A percentile compares a stretch with the other conserved stretches of the same genome.
Evolutionary conservation across 2,329 filamentous ascomycete species (phyloP).

Genomic region (Ophiocordyceps robertsii): DNA sequence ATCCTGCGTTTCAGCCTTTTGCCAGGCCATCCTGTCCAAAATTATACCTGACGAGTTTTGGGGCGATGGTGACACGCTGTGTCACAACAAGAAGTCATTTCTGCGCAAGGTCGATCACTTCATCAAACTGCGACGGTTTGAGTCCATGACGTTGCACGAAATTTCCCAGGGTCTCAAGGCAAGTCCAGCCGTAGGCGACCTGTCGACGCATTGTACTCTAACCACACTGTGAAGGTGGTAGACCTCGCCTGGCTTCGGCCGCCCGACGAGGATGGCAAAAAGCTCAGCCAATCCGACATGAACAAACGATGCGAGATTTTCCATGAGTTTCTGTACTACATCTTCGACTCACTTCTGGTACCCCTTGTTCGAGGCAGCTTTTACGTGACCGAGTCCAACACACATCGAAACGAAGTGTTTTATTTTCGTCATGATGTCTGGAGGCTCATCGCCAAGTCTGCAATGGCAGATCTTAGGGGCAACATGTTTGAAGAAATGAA

Average conservation of each 20-base stretch:
- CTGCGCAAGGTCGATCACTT: conserved; percentile 65
- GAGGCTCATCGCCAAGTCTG: conserved; percentile 62
- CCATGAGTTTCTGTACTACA: conserved; percentile 75
- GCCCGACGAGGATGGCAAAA: conserved; percentile 31
- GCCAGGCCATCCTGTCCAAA: conserved; percentile 58
- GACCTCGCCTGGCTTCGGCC: conserved; percentile 61
- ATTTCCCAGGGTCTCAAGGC: conserved; percentile 66
- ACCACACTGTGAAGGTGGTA: conserved; percentile 35
- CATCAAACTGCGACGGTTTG: conserved; percentile 64
- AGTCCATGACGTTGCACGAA: conserved; percentile 68
- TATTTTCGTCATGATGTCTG: conserved; percentile 94
- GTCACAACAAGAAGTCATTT: conserved; percentile 48
- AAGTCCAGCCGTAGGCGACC: conserved; percentile 12
- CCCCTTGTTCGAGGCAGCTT: conserved; percentile 81
- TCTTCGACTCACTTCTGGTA: conserved; percentile 85
- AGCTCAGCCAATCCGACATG: conserved; percentile 56
- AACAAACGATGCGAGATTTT: conserved; percentile 68
- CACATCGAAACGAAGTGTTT: conserved; percentile 68
- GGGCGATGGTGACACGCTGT: conserved; percentile 41
- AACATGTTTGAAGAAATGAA: conserved; percentile 71
- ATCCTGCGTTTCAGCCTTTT: conserved; percentile 71
- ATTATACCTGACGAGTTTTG: conserved; percentile 67
- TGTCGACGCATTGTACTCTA: not conserved
- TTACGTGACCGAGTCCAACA: conserved; percentile 83
- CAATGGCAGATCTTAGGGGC: conserved; percentile 50